A percentile compares a stretch with the other conserved stretches of the same genome.
Evolutionary conservation across 306 rosid species (phyloP).

Genomic region (Cucumis sativus): Cucumber_9930_V3 NC_026657.2:6788001-6788500

Average conservation of each 20-base stretch:
- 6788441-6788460: background rate
- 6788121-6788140: background rate
- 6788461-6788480: background rate
- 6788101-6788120: background rate
- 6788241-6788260: background rate
- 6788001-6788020: background rate
- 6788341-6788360: background rate
- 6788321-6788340: background rate
- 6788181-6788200: background rate
- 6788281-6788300: background rate
- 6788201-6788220: background rate
- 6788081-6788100: background rate
- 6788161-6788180: background rate
- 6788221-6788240: background rate
- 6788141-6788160: background rate
- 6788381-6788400: background rate
- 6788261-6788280: background rate
- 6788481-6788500: background rate
- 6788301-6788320: background rate
- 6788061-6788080: background rate
- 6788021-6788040: slow-evolving; percentile 1
- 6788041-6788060: background rate
- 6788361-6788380: background rate
- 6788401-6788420: background rate
- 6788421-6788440: background rate